These are phyloP conservation scores for Tympanopsis confertula DNA, from an alignment of 2,329 filamentous ascomycete species.

Conservation along the genomic window DNA sequence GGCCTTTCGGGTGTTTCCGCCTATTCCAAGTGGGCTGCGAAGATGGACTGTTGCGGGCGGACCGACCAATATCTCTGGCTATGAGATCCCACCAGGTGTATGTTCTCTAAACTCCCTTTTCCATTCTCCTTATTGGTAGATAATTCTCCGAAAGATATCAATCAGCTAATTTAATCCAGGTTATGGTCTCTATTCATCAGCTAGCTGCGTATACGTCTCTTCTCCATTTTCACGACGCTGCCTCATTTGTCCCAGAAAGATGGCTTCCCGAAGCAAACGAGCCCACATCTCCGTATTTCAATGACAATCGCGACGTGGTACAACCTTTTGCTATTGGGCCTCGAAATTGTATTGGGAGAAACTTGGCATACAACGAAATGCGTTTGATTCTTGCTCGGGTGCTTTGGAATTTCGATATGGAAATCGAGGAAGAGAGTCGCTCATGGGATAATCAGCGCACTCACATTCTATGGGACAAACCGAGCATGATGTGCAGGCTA, in stretches of 20 bases:
- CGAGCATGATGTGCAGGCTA: not conserved
- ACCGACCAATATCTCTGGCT: conserved; percentile 12
- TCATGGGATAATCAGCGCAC: not conserved
- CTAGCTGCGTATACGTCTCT: conserved; percentile 30
- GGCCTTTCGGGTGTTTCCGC: conserved; percentile 26
- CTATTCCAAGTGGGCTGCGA: conserved; percentile 10
- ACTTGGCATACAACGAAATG: conserved; percentile 8
- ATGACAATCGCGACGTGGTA: conserved; percentile 28
- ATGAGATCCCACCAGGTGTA: conserved; percentile 19
- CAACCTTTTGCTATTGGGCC: conserved; percentile 36
- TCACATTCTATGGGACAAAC: not conserved
- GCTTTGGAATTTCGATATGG: not conserved
- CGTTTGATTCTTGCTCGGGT: not conserved
- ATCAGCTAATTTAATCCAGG: conserved; percentile 15
- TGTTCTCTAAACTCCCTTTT: conserved; percentile 6
- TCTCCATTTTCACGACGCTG: conserved; percentile 29
- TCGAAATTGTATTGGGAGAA: conserved; percentile 35
- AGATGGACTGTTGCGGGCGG: conserved; percentile 18
- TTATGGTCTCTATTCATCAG: conserved; percentile 27
- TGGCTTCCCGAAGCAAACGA: conserved; percentile 23
- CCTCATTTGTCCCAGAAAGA: conserved; percentile 33
- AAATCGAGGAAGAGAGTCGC: not conserved
- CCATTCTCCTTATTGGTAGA: not conserved
- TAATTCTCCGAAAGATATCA: not conserved
- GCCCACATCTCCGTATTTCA: conserved; percentile 15